These are phyloP conservation scores for Aspergillus fijiensis DNA, from an alignment of 2,329 filamentous ascomycete species.

Conservation along the genomic window DNA sequence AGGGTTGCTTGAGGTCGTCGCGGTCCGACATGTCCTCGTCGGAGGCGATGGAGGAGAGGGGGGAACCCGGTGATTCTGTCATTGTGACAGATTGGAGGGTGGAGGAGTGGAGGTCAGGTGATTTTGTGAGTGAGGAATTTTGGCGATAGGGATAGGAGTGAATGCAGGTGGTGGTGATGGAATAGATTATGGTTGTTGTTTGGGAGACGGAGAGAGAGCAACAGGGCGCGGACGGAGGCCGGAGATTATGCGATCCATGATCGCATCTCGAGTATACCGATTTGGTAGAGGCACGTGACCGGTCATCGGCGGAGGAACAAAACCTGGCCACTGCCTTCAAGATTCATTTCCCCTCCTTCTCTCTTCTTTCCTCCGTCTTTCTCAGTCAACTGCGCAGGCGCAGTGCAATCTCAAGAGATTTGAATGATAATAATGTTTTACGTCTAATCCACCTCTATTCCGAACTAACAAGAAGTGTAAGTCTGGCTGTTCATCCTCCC, in stretches of 20 bases:
- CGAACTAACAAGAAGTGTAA: neutral
- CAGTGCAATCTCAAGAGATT: neutral
- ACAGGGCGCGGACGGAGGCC: constrained; percentile 13
- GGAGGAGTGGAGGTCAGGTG: neutral
- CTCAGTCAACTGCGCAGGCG: neutral
- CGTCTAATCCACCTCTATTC: neutral
- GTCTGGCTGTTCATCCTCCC: neutral
- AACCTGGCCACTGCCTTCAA: neutral
- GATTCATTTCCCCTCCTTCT: neutral
- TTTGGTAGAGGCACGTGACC: constrained; percentile 22
- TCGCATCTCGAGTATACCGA: constrained; percentile 23
- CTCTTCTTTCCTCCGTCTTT: neutral
- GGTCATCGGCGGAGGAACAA: constrained; percentile 15
- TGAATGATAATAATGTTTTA: neutral
- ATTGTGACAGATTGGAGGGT: constrained; percentile 31
- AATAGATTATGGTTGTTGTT: neutral
- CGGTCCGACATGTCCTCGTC: constrained; percentile 58
- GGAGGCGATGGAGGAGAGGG: constrained; percentile 64
- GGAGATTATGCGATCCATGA: neutral
- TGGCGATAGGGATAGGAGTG: constrained; percentile 4
- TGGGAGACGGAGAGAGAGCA: constrained; percentile 12
- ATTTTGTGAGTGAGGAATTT: neutral
- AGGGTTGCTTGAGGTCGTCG: constrained; percentile 57
- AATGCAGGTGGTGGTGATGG: neutral
- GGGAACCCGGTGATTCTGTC: constrained; percentile 60